These are phyloP conservation scores for Botrytis aclada DNA, from an alignment of 2,329 filamentous ascomycete species.

Conservation along the genomic window DNA sequence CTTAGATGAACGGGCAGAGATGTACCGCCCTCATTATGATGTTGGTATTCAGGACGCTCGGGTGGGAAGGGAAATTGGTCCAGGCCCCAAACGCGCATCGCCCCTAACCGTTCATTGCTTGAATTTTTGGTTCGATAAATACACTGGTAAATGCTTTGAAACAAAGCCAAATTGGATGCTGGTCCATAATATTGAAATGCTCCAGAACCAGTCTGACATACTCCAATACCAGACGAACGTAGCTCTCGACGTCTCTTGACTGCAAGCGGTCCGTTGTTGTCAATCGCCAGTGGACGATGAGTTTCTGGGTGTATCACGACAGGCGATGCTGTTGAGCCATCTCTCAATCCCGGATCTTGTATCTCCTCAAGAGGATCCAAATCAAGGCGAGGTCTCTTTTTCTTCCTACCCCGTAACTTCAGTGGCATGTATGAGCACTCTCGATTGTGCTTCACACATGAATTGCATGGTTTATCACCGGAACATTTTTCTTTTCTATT, in stretches of 20 bases:
- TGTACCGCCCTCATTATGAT: background rate
- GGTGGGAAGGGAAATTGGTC: background rate
- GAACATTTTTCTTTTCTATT: background rate
- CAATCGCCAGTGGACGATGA: background rate
- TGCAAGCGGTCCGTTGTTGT: background rate
- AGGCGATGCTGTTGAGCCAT: background rate
- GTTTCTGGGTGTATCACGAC: background rate
- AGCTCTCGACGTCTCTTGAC: background rate
- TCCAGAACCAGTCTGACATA: background rate
- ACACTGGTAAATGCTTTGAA: background rate
- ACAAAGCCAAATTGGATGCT: background rate
- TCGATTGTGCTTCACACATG: background rate
- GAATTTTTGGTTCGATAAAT: background rate
- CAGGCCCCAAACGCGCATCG: background rate
- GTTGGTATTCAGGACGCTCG: slow-evolving; percentile 1
- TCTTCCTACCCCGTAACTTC: background rate
- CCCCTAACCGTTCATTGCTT: background rate
- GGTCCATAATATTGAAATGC: background rate
- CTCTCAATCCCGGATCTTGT: no score
- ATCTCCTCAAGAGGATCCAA: background rate
- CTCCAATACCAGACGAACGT: background rate
- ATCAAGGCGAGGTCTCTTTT: background rate
- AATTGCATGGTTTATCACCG: background rate
- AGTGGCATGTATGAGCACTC: background rate
- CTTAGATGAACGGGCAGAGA: background rate